Conservation (phyloP, 106 monocot species). For the Acorus calamus region DNA sequence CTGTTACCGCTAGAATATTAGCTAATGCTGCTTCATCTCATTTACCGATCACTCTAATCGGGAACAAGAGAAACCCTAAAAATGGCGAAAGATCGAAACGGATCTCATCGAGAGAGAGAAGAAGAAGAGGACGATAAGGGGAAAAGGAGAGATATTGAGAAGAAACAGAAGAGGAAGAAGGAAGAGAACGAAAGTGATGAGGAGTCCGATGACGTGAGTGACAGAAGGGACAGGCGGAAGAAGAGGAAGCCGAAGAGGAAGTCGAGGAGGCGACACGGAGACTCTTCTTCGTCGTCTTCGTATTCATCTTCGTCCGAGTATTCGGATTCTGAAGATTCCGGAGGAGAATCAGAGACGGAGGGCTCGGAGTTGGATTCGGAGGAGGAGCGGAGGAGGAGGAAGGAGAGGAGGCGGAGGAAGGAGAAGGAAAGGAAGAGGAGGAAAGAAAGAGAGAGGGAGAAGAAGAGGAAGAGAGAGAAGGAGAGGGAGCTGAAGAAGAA, state of each 20-base stretch:
- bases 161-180: constrained; percentile 27
- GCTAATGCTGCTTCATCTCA: too few relatives aligned
- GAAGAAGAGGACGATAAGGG: not conserved
- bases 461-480: constrained; percentile 21
- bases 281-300: constrained; percentile 9
- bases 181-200: constrained; percentile 13
- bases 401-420: constrained; percentile 13
- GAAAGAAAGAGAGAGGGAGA: constrained; percentile 11
- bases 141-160: constrained; percentile 15
- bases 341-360: constrained; percentile 13
- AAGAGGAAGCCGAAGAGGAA: constrained; percentile 15
- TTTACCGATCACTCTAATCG: not conserved
- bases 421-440: constrained; percentile 14
- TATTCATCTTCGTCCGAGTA: constrained; percentile 17
- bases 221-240: constrained; percentile 28
- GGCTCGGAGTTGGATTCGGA: constrained; percentile 15
- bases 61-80: constrained; percentile 1
- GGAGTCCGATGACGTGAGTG: constrained; percentile 21
- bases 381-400: constrained; percentile 14
- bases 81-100: constrained; percentile 64
- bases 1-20: not conserved
- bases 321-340: constrained; percentile 14
- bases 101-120: constrained; percentile 17
- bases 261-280: constrained; percentile 6
- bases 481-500: constrained; percentile 17